A percentile compares a stretch with the other conserved stretches of the same genome.
phyloP scores from a whole-genome alignment of 805 yeast species.

The Metschnikowia bowlesiae region DNA sequence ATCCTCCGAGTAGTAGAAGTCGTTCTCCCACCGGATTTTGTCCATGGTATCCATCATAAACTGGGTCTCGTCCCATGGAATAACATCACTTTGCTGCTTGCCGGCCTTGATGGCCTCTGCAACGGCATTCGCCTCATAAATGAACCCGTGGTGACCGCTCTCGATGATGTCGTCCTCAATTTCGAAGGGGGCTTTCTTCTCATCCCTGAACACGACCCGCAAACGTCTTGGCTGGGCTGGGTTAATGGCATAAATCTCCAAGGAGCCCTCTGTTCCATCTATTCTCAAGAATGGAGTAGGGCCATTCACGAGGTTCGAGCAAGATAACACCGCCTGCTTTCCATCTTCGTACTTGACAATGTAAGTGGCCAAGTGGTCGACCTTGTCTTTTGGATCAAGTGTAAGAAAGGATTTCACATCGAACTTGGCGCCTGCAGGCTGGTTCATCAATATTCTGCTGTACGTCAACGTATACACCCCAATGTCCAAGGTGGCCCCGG shows the following conservation, averaged over 20 bases:
- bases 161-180: conserved; percentile 24
- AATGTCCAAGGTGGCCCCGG: conserved; percentile 53
- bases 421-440: conserved; percentile 22
- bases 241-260: conserved; percentile 27
- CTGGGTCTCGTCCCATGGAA: conserved; percentile 45
- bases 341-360: conserved; percentile 38
- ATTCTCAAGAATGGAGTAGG: conserved; percentile 28
- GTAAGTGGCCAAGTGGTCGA: conserved; percentile 39
- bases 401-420: conserved; percentile 30
- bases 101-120: conserved; percentile 43
- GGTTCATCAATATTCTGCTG: conserved; percentile 36
- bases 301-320: conserved; percentile 24
- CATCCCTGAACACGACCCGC: conserved; percentile 30
- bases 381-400: conserved; percentile 32
- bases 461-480: conserved; percentile 52
- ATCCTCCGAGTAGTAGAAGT: conserved; percentile 43
- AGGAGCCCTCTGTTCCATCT: conserved; percentile 32
- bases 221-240: conserved; percentile 32
- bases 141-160: conserved; percentile 44
- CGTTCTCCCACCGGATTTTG: conserved; percentile 39
- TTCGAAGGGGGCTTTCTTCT: conserved; percentile 18
- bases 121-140: conserved; percentile 53
- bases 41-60: conserved; percentile 49
- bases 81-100: conserved; percentile 27
- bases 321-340: conserved; percentile 36